Evolutionary conservation across 2,329 filamentous ascomycete species (phyloP), one percentile per base, ranked within the genome.

Genomic region (Ramularia collo-cygni): DNA sequence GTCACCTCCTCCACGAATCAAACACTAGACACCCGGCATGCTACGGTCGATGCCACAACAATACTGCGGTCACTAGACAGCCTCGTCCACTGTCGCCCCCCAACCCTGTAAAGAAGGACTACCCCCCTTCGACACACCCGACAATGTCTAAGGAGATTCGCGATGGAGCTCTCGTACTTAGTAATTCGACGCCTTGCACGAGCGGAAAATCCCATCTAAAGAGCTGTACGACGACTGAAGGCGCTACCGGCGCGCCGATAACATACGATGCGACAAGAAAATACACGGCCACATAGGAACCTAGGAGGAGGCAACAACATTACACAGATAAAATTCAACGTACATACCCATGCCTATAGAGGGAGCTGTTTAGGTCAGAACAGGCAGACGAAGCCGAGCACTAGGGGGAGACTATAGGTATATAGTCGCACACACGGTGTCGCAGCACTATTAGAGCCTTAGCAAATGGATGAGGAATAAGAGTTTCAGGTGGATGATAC

Each of bases 261-360:
- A 38, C 37, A 38, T 38, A 38, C 37, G 37, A 38, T 16, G 37
- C 37, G 18, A 26, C 4, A 38, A 16, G 37, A 38, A 36, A 38
- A 38, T 17, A 42, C 21, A 34, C 19, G 34, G 34, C 40, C 40
- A 42, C 35, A 42, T 42, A 42, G 34, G 34, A 42, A 37, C 40
- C 40, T 42, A 42, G 40, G 37, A 38, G 40, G 40, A 42, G 35
- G 40, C 35, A 42, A 42, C 28, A 42, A 37, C 15, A 38, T 32
- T 15, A 42, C 28, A 28, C 34, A 19, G 40, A 42, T 35, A 14
- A 7, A 4, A 42, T 34, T 38, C 34, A 34, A 28, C 13, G 40
- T 14, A 38, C 40, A 37, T 26, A 13, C 21, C 15, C 28, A 42
- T 28, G 40, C 40, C 40, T 26, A 34, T 33, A 40, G 38, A 36